Percentiles rank a stretch among this genome's conserved stretches.
Evolutionary conservation across 2,329 filamentous ascomycete species (phyloP).

Genomic region (Nannizziopsis barbatae): DNA sequence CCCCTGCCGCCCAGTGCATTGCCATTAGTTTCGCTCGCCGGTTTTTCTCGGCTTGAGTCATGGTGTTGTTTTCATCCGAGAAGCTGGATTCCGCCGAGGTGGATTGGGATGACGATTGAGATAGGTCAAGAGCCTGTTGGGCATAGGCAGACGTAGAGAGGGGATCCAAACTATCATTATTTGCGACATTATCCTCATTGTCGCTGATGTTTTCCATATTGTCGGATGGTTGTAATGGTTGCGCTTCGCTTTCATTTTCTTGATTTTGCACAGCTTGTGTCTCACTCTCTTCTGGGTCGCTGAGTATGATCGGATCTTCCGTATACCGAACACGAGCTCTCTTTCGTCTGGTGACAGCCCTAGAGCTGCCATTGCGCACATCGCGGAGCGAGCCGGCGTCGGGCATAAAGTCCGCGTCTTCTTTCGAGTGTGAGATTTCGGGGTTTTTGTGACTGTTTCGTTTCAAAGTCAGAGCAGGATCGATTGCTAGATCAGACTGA

Average conservation of each 20-base stretch:
- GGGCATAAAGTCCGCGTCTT: constrained; percentile 23
- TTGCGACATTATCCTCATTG: neutral
- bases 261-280: neutral
- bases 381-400: constrained; percentile 12
- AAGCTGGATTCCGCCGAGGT: constrained; percentile 1
- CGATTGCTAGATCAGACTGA: constrained; percentile 16
- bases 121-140: constrained; percentile 3
- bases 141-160: neutral
- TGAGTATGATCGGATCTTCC: constrained; percentile 11
- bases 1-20: constrained; percentile 22
- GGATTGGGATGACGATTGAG: neutral
- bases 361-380: neutral
- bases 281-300: constrained; percentile 7
- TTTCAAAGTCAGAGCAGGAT: constrained; percentile 5
- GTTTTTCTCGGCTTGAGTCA: constrained; percentile 23
- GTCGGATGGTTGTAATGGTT: neutral
- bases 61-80: constrained; percentile 8
- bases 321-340: constrained; percentile 12
- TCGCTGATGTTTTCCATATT: neutral
- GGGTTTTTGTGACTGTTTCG: neutral
- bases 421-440: constrained; percentile 16
- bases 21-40: constrained; percentile 26
- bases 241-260: neutral
- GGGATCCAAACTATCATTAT: neutral
- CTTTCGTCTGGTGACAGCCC: constrained; percentile 11